Evolutionary conservation across 2,329 filamentous ascomycete species (phyloP), one percentile per base, ranked within the genome.

Genomic region (Sclerotinia borealis): DNA sequence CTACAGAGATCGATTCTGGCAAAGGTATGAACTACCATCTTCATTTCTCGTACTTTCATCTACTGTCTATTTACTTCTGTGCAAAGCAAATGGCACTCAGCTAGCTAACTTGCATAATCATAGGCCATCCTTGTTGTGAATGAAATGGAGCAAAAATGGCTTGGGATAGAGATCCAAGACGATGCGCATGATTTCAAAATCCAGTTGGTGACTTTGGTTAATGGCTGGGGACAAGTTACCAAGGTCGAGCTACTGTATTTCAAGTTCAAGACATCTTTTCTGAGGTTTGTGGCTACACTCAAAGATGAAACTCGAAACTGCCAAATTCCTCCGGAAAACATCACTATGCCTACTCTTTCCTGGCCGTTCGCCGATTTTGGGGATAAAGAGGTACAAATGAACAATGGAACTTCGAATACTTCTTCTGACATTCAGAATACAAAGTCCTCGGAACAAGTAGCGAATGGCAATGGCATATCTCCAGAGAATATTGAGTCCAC

Each of bases 251-350:
- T 43, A 36, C 47, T 71, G 0, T 68, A 54, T 34, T 68, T 70
- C 22, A 56, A 56, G 17, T 47, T 27, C n/a, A 49, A 47, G 2
- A 64, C 58, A 29, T 43, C 64, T 5, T 70, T 70, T 45, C 9
- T 19, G 8, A 25, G 19, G 9, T 67, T 71, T 31, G 25, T 67
- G 15, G 25, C 19, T 2, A 63, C 19, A 5, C 66, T 71, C 41
- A 68, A 66, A 52, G 64, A 66, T 27, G 66, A 65, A 29, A 70
- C 65, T 6, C 51, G 64, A 41, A 41, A 61, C 17, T 66, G 55
- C 27, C 52, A 49, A 1, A 70, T 70, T 51, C 66, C 69, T 51
- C 68, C 68, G 51, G 60, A 58, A 7, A 48, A 25, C 13, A 39
- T 51, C 9, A 27, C 59, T 15, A 29, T 56, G 22, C 48, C 55